phyloP scores from a whole-genome alignment of 768 basidiomycete genomes.

The Boletus rubroflammeus region DNA sequence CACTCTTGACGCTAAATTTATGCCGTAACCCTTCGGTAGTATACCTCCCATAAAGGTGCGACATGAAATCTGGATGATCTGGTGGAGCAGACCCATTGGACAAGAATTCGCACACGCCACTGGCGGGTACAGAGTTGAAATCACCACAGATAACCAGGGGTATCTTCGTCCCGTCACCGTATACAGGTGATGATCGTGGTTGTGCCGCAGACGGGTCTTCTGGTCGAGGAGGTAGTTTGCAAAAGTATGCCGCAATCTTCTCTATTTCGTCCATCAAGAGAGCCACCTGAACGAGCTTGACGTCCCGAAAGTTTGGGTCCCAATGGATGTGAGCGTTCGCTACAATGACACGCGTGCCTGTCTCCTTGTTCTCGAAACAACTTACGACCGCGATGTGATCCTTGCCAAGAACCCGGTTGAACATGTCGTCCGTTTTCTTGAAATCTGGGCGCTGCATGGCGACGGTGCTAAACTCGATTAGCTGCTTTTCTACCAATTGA shows the following conservation, averaged over 20 bases:
- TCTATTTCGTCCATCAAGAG: conserved; percentile 89
- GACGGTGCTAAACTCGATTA: conserved; percentile 89
- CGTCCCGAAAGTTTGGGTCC: conserved; percentile 90
- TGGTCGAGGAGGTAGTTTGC: conserved; percentile 68
- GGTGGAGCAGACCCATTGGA: conserved; percentile 63
- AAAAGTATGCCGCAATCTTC: conserved; percentile 82
- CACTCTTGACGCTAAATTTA: conserved; percentile 76
- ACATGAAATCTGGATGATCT: conserved; percentile 89
- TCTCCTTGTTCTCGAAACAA: conserved; percentile 80
- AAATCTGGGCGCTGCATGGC: conserved; percentile 93
- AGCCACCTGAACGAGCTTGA: conserved; percentile 96
- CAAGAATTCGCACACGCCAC: conserved; percentile 91
- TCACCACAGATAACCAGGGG: conserved; percentile 92
- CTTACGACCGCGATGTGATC: conserved; percentile 90
- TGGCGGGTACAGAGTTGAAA: conserved; percentile 84
- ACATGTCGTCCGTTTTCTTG: conserved; percentile 99
- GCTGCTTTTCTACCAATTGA: conserved; percentile 87
- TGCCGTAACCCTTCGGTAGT: conserved; percentile 88
- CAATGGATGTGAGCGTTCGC: conserved; percentile 91
- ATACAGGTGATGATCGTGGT: conserved; percentile 57
- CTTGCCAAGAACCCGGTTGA: conserved; percentile 94
- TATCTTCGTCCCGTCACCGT: conserved; percentile 84
- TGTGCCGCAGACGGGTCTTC: conserved; percentile 27
- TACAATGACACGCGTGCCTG: conserved; percentile 84
- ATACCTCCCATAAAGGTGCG: conserved; percentile 86